Conservation (phyloP, 805 yeast species). For the Jamesozyma rosinii region DNA sequence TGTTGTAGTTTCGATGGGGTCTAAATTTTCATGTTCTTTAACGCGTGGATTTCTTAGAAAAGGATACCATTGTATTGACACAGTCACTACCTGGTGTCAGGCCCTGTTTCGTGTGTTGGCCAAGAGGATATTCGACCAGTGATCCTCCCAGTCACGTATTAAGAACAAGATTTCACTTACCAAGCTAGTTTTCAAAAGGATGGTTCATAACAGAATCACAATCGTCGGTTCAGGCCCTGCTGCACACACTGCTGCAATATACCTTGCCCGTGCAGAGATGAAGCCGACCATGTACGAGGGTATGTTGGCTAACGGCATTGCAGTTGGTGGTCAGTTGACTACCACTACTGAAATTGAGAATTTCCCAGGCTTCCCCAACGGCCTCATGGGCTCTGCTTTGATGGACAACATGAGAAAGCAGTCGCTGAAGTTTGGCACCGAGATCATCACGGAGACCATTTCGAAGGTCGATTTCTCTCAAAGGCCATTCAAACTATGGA, state of each 20-base stretch:
- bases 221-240: slow-evolving; percentile 98
- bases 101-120: no score
- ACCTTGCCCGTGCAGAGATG: slow-evolving; percentile 91
- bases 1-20: no score
- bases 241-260: slow-evolving; percentile 98
- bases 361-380: slow-evolving; percentile 97
- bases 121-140: no score
- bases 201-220: slow-evolving; percentile 78
- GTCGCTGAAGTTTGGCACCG: slow-evolving; percentile 81
- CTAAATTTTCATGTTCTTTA: no score
- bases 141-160: no score
- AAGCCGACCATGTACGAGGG: slow-evolving; percentile 93
- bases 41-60: no score
- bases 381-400: slow-evolving; percentile 73
- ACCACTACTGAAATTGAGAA: slow-evolving; percentile 98
- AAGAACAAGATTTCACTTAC: neutral
- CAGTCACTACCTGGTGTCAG: no score
- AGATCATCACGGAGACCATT: slow-evolving; percentile 89
- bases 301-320: slow-evolving; percentile 89
- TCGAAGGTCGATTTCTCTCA: slow-evolving; percentile 81
- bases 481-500: slow-evolving; percentile 93
- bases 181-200: slow-evolving; percentile 24
- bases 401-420: slow-evolving; percentile 94
- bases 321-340: slow-evolving; percentile 98
- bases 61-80: no score